A percentile compares a stretch with the other conserved stretches of the same genome.
Conservation (phyloP, 208 protist genomes). For the Acanthamoeba triangularis region DNA sequence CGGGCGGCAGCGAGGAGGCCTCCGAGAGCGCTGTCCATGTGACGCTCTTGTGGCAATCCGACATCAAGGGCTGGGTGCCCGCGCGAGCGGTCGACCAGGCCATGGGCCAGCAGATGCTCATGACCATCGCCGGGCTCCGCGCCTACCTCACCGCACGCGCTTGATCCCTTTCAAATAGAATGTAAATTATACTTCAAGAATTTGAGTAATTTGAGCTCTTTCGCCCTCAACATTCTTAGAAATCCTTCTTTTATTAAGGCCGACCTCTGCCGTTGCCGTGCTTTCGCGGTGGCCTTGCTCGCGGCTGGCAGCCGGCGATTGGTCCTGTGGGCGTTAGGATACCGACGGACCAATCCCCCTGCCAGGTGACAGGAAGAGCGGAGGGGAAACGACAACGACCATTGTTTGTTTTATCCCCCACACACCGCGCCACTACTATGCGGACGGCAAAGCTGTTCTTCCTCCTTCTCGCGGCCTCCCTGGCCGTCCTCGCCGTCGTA, state of each 20-base stretch:
- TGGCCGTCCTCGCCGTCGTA: neutral
- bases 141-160: neutral
- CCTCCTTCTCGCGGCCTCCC: neutral
- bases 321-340: too few relatives aligned
- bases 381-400: neutral
- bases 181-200: too few relatives aligned
- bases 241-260: too few relatives aligned
- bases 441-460: neutral
- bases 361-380: neutral
- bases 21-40: neutral
- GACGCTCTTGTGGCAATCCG: constrained; percentile 44
- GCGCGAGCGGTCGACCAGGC: constrained; percentile 13
- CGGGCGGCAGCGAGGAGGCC: neutral
- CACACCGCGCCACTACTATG: neutral
- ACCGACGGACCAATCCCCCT: too few relatives aligned
- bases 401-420: neutral
- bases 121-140: constrained; percentile 2
- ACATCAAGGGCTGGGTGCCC: constrained; percentile 49
- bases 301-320: too few relatives aligned
- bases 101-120: constrained; percentile 35
- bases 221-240: too few relatives aligned
- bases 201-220: too few relatives aligned
- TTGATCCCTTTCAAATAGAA: too few relatives aligned
- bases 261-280: too few relatives aligned
- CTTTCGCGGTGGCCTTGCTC: too few relatives aligned